phyloP scores from a whole-genome alignment of 2,329 filamentous ascomycete genomes.

The Phyllosticta citribraziliensis region DNA sequence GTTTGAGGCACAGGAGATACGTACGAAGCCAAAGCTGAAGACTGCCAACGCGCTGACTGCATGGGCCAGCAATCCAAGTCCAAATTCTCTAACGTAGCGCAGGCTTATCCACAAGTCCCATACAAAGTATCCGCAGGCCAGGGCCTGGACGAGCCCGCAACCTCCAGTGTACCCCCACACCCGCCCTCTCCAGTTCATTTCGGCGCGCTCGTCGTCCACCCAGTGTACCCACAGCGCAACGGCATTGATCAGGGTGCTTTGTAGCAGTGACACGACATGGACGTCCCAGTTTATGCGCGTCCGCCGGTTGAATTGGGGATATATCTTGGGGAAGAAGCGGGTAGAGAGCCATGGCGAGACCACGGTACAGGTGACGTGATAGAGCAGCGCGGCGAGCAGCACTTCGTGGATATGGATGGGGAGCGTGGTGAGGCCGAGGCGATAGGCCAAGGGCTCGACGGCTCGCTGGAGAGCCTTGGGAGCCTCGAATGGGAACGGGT shows the following conservation, averaged over 20 bases:
- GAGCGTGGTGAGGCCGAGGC: slow-evolving; percentile 53
- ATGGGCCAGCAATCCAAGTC: slow-evolving; percentile 66
- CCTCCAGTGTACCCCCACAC: slow-evolving; percentile 71
- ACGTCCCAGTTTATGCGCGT: slow-evolving; percentile 76
- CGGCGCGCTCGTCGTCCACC: slow-evolving; percentile 55
- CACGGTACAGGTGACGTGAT: slow-evolving; percentile 56
- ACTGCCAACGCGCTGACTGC: slow-evolving; percentile 64
- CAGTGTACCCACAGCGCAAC: slow-evolving; percentile 67
- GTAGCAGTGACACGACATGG: slow-evolving; percentile 74
- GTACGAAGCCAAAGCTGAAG: slow-evolving; percentile 70
- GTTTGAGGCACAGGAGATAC: slow-evolving; percentile 22
- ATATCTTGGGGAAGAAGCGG: slow-evolving; percentile 52
- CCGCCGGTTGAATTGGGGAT: slow-evolving; percentile 49
- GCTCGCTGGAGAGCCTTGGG: slow-evolving; percentile 47
- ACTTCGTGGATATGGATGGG: slow-evolving; percentile 73
- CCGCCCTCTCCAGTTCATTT: slow-evolving; percentile 57
- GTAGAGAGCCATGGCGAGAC: slow-evolving; percentile 59
- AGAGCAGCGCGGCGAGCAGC: slow-evolving; percentile 53
- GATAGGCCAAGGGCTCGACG: slow-evolving; percentile 53
- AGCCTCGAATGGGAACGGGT: slow-evolving; percentile 56
- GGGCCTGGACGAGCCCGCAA: slow-evolving; percentile 61
- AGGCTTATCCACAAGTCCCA: slow-evolving; percentile 70
- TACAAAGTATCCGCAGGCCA: slow-evolving; percentile 73
- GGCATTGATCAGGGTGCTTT: slow-evolving; percentile 61
- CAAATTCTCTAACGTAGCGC: slow-evolving; percentile 61